Evolutionary conservation across 805 yeast genomes (phyloP), one percentile per base, ranked within the genome.

Genomic region (Saturnispora hagleri): DNA sequence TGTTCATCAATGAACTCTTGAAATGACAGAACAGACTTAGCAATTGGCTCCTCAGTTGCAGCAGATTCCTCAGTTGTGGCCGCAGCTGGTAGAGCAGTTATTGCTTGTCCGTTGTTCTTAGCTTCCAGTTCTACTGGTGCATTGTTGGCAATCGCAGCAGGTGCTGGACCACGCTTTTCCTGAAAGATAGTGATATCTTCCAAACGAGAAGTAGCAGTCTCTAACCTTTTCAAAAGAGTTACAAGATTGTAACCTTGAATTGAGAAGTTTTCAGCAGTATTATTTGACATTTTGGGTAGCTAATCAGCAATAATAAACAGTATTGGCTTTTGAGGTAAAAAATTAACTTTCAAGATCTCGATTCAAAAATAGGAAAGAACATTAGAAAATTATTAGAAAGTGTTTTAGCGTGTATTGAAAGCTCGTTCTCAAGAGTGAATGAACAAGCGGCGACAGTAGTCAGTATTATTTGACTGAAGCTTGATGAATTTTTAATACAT

Each of bases 161-260:
- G 47, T n/a, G 49, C 48, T 44, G 69, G 71, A 49, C 72, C 62
- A 46, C 77, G 73, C 38, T 79, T 80, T 59, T 83, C 87, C 63
- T 88, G 95, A 65, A 76, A 82, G 50, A 85, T 76, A 31, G 95
- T 87, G 45, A 89, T 81, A 66, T 89, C 97, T 63, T 89, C 97
- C 59, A 89, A 79, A 47, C 97, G 81, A 5, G 96, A 84, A 9
- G 97, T 88, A 35, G 97, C 97, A 15, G 95, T 91, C 67, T 89
- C 97, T 60, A 89, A 75, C 77, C 84, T 73, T 67, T 84, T 84
- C 69, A 84, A 71, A 51, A 89, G 76, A 45, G 96, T 89, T 43
- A 86, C 86, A 56, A 89, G 74, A 64, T 88, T 89, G 73, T 84
- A 87, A n/a, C 95, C 95, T 62, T 84, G 93, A 52, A 84, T 78